Percentiles rank a stretch among this genome's conserved stretches.
These are phyloP conservation scores for Akanthomyces dipterigenus DNA, from an alignment of 2,329 filamentous ascomycete species.

Conservation along the genomic window DNA sequence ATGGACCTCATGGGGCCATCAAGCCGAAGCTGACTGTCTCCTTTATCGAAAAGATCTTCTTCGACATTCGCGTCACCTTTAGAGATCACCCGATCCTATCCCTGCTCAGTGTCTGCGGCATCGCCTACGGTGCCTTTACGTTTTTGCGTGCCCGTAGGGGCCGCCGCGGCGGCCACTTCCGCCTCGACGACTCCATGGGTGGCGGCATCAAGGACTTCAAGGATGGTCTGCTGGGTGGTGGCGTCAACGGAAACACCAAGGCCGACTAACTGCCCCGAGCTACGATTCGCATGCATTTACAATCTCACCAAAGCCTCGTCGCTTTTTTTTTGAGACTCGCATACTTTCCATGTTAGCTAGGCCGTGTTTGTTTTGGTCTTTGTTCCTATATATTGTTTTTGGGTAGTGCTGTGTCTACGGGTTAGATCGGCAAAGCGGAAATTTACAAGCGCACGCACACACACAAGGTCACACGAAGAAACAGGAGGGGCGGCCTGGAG, in stretches of 20 bases:
- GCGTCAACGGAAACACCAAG: conserved; percentile 40
- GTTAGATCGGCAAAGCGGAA: not conserved
- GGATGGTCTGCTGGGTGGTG: conserved; percentile 56
- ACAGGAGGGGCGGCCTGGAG: not conserved
- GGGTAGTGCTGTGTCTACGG: conserved; percentile 1
- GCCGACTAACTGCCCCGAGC: conserved; percentile 34
- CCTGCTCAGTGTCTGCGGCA: conserved; percentile 49
- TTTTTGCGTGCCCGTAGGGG: conserved; percentile 51
- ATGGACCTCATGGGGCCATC: conserved; percentile 59
- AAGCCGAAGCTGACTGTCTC: conserved; percentile 72
- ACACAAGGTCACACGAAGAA: not conserved
- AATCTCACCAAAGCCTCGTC: not conserved
- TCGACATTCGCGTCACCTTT: conserved; percentile 54
- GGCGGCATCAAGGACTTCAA: conserved; percentile 46
- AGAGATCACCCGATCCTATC: conserved; percentile 53
- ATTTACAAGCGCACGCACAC: conserved; percentile 1
- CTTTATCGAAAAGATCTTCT: conserved; percentile 64
- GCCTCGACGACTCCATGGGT: conserved; percentile 47
- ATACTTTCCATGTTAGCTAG: not conserved
- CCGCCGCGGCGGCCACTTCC: conserved; percentile 52
- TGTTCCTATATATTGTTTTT: not conserved
- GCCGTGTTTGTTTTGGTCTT: not conserved
- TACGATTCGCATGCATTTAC: not conserved
- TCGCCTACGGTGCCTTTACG: conserved; percentile 45
- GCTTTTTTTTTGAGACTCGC: not conserved